Evolutionary conservation across 2,329 filamentous ascomycete genomes (phyloP).

Genomic region (Saccharata proteae): DNA sequence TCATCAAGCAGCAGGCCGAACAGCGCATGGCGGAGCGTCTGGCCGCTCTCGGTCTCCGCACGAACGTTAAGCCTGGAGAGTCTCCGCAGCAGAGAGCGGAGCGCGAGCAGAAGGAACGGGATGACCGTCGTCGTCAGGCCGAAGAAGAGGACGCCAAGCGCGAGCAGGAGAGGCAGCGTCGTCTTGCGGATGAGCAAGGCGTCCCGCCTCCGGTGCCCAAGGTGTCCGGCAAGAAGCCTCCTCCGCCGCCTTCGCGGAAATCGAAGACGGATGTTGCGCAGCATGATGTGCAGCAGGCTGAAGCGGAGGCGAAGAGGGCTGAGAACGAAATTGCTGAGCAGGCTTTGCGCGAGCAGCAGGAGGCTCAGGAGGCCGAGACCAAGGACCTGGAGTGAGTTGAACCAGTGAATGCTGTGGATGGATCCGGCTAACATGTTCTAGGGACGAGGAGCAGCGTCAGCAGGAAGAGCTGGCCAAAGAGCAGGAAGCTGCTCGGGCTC

Average conservation of each 20-base stretch:
- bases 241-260: slow-evolving; percentile 70
- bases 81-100: slow-evolving; percentile 73
- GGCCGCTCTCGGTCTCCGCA: slow-evolving; percentile 83
- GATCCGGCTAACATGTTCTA: slow-evolving; percentile 30
- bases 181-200: slow-evolving; percentile 65
- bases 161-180: slow-evolving; percentile 74
- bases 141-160: slow-evolving; percentile 88
- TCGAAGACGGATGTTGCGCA: slow-evolving; percentile 42
- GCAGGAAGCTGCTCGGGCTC: slow-evolving; percentile 67
- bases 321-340: slow-evolving; percentile 44
- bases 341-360: slow-evolving; percentile 55
- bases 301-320: slow-evolving; percentile 47
- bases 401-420: neutral
- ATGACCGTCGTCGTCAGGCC: slow-evolving; percentile 75
- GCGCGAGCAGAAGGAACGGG: slow-evolving; percentile 75
- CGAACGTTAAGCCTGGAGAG: slow-evolving; percentile 67
- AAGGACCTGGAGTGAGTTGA: slow-evolving; percentile 69
- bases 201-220: slow-evolving; percentile 43
- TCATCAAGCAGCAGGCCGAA: slow-evolving; percentile 94
- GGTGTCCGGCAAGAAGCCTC: slow-evolving; percentile 30
- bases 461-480: slow-evolving; percentile 73
- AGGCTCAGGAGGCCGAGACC: slow-evolving; percentile 61
- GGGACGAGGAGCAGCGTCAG: slow-evolving; percentile 59
- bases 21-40: slow-evolving; percentile 93
- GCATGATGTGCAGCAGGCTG: slow-evolving; percentile 43